Base-by-base conservation (phyloP, 2,329 filamentous ascomycete genomes). In the Albifimbria verrucaria region DNA sequence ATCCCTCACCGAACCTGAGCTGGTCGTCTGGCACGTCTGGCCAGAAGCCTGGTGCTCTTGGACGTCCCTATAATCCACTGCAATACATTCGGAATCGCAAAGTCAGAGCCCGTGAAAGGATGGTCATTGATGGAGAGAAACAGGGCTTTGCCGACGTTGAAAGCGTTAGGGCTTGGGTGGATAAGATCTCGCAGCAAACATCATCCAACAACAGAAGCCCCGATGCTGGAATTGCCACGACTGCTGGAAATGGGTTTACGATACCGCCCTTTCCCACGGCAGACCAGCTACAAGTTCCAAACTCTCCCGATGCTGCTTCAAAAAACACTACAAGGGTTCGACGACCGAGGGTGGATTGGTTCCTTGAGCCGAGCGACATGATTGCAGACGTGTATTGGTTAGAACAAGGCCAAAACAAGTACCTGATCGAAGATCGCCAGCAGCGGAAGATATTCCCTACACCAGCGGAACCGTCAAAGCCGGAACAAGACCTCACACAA, bases 21-120 rank as follows among this genome's bases (percentile, higher is more conserved):
- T 5, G 4, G 3, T 20, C 46, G 7, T 15, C 7, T 15, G 22
- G 15, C 7, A 26, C 17, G 5, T 6, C n/a, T 20, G 12, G 11
- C 17, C 25, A 36, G 50, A 68, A 53, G 55, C 68, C 51, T 68
- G 69, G 57, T 49, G 73, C 60, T 53, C 68, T 87, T 7, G 88
- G 89, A 4, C 86, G 92, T 50, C 73, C 78, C 2, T 97, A 97
- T 67, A 96, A 99, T 66, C 94, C 93, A 4, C 73, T 99, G 22
- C 94, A 97, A 69, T 91, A 91, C 61, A 89, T 97, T 52, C 87
- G 94, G 20, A 97, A 99, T 65, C 83, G 93, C 47, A 93, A 92
- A 66, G 82, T 94, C 12, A 82, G 94, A 57, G 87, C 88, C 23
- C 82, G 92, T 17, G 90, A 95, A 71, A 83, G 90, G 41, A 86